Evolutionary conservation across 495 filamentous ascomycete species (phyloP).

Genomic region (Penicillium antarcticum): DNA sequence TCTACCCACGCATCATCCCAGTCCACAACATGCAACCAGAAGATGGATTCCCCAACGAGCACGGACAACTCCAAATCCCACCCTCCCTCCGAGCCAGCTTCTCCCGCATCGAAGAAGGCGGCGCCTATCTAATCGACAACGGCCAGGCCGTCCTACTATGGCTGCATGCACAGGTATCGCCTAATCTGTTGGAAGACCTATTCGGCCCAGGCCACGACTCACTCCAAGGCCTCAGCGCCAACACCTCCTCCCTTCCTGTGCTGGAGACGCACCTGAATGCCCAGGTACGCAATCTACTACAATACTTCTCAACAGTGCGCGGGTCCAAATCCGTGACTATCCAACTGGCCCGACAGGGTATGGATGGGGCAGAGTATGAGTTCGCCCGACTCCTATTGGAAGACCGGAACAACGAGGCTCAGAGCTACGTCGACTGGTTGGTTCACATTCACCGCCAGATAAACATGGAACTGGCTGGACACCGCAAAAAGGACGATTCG

Average conservation of each 20-base stretch:
- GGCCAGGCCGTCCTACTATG: conserved; percentile 88
- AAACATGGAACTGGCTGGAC: conserved; percentile 79
- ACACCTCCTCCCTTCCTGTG: conserved; percentile 64
- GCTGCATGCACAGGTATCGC: conserved; percentile 73
- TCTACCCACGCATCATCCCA: conserved; percentile 91
- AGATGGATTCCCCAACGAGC: conserved; percentile 86
- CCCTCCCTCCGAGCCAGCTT: conserved; percentile 77
- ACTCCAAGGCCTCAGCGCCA: conserved; percentile 76
- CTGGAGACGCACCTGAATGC: conserved; percentile 92
- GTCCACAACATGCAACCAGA: conserved; percentile 74
- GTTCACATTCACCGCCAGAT: conserved; percentile 92
- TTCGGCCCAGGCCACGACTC: conserved; percentile 74
- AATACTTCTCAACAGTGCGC: conserved; percentile 76
- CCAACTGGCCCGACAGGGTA: conserved; percentile 86
- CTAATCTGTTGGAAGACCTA: conserved; percentile 83
- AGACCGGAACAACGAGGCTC: conserved; percentile 95
- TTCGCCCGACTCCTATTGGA: conserved; percentile 89
- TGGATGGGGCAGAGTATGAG: conserved; percentile 95
- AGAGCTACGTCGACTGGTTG: conserved; percentile 97
- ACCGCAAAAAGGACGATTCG: conserved; percentile 70
- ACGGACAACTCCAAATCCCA: conserved; percentile 77
- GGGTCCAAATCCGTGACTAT: conserved; percentile 86
- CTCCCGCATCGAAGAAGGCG: conserved; percentile 86
- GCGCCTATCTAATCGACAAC: conserved; percentile 97
- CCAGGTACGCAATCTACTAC: conserved; percentile 88